Evolutionary conservation across 1,284 basidiomycete genomes (phyloP).

Genomic region (Phylloboletellus chloephorus): DNA sequence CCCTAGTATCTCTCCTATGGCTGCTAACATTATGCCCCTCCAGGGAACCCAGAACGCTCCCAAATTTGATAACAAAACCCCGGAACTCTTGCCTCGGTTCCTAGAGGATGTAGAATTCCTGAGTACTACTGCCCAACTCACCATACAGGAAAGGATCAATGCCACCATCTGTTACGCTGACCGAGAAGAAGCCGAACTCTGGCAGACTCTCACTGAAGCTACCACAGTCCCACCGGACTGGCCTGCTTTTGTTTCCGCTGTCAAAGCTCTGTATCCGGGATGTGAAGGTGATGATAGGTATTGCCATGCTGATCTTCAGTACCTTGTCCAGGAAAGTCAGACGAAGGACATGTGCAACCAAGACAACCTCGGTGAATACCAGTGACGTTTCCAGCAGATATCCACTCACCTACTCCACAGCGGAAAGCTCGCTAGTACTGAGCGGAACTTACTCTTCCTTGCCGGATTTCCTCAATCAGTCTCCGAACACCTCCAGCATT

Average conservation of each 20-base stretch:
- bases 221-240: background rate
- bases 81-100: background rate
- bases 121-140: background rate
- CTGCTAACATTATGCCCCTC: no score
- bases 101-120: conserved; percentile 1
- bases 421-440: no score
- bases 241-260: background rate
- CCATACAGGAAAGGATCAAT: background rate
- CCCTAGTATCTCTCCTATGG: no score
- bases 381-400: background rate
- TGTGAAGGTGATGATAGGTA: conserved; percentile 1
- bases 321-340: background rate
- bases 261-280: background rate
- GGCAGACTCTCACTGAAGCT: background rate
- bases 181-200: background rate
- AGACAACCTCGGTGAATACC: background rate
- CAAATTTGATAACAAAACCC: background rate
- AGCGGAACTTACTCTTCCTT: no score
- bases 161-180: background rate
- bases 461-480: no score
- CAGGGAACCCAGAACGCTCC: background rate
- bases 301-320: conserved; percentile 2
- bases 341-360: background rate
- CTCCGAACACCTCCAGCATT: no score
- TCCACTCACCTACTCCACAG: background rate